phyloP scores from a whole-genome alignment of 176 grass and related monocot species.

The Oryza nivara region DNA sequence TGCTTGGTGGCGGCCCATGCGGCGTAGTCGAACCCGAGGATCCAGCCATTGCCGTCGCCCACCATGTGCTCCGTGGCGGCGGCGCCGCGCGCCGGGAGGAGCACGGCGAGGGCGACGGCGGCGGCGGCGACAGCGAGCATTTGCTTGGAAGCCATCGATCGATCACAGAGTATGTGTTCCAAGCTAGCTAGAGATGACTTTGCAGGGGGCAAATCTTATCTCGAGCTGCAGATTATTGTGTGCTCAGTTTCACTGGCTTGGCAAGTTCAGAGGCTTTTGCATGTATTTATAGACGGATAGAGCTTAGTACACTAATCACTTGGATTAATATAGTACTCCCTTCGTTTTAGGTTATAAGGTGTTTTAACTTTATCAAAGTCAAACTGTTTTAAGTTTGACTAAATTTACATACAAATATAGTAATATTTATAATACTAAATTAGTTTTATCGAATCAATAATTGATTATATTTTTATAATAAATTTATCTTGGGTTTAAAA shows the following conservation, averaged over 20 bases:
- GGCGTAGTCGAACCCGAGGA: constrained; percentile 33
- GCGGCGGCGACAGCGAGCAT: constrained; percentile 15
- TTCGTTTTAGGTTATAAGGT: too few species aligned
- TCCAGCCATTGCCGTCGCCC: constrained; percentile 50
- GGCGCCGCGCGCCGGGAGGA: constrained; percentile 12
- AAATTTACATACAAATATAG: too few species aligned
- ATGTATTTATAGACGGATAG: constrained; percentile 5
- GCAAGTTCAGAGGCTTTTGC: background rate
- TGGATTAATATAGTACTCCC: too few species aligned
- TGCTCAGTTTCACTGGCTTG: background rate
- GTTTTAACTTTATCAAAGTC: too few species aligned
- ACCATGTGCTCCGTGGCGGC: constrained; percentile 44
- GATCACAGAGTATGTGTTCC: too few species aligned
- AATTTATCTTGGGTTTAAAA: too few species aligned
- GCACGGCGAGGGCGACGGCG: background rate
- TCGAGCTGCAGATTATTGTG: background rate
- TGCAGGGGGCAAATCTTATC: background rate
- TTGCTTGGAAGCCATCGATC: constrained; percentile 62
- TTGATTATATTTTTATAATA: too few species aligned
- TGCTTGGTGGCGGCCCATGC: constrained; percentile 44
- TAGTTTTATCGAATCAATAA: too few species aligned
- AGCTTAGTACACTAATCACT: background rate
- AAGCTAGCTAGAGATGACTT: background rate
- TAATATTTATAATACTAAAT: too few species aligned
- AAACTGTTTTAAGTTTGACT: too few species aligned